Base-by-base conservation (phyloP, 2,329 filamentous ascomycete species). In the Ascochyta koolunga region DNA sequence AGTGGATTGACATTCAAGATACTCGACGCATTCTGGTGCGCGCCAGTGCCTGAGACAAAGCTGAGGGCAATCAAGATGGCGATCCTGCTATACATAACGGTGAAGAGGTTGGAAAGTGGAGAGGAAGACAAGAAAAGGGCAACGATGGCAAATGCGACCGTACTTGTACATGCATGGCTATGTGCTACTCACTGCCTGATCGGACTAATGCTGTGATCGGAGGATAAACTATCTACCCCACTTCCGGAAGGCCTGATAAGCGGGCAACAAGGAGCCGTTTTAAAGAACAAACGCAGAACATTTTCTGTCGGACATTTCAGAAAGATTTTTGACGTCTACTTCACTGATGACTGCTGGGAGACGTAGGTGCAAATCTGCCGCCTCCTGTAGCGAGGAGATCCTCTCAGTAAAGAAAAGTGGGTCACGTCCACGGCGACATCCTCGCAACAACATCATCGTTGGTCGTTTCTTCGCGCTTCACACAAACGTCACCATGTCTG, bases 1-100 rank as follows among this genome's bases (percentile, higher is more conserved):
- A 67, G 56, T 4, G 66, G 62, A 37, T 65, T 43, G 36, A 62
- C 38, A 7, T 54, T 52, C 10, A 66, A 43, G 16, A 64, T 38
- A 24, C 16, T 56, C 16, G 63, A 58, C 4, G 55, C 37, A 32
- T 62, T 64, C 10, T 51, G 51, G 6, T 47, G 35, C 11, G 49
- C 47, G 1, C 33, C 45, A 4, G 15, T 40, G 24, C 45, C 18
- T 19, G 19, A 24, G 10, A 16, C 35, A 5, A 49, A 35, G 35
- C 27, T 19, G 1, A 44, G 13, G 6, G 22, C 5, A 9, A n/a
- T 15, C 10, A 36, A 19, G 38, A 13, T 39, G 10, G 32, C 18
- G 5, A 29, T 29, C 11, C 15, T 15, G 27, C 16, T 21, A 32
- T 35, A 38, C 39, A 49, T 54, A 5, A n/a, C 29, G 16, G 2